A percentile compares a stretch with the other conserved stretches of the same genome.
Conservation (phyloP, 139 green algal genomes). For the Picochlorum sp. region DNA sequence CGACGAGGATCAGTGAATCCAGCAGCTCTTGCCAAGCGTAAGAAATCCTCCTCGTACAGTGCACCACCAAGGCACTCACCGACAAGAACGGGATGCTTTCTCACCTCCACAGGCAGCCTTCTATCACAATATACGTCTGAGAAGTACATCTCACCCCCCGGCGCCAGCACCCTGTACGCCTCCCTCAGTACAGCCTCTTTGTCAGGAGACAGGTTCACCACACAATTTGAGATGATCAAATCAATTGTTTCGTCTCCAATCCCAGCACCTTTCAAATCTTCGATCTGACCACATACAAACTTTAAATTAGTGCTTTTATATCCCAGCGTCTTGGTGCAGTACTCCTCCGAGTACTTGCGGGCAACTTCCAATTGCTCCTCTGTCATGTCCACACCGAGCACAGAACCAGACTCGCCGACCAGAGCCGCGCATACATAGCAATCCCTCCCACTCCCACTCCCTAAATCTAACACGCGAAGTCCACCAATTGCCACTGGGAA, state of each 20-base stretch:
- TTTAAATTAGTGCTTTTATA: constrained; percentile 73
- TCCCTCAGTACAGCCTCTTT: constrained; percentile 59
- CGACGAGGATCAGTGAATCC: constrained; percentile 78
- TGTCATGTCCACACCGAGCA: constrained; percentile 96
- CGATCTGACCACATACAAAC: constrained; percentile 83
- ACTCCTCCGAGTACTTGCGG: constrained; percentile 48
- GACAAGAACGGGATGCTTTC: constrained; percentile 37
- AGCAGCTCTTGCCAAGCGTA: constrained; percentile 48
- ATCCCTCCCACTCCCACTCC: constrained; percentile 78
- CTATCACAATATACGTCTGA: constrained; percentile 90
- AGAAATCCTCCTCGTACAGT: constrained; percentile 90
- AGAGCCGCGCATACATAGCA: constrained; percentile 85
- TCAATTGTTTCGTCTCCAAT: constrained; percentile 65
- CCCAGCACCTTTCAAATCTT: constrained; percentile 69
- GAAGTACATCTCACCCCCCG: constrained; percentile 94
- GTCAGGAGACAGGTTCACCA: constrained; percentile 83
- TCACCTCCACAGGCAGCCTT: constrained; percentile 38
- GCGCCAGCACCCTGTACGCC: constrained; percentile 65
- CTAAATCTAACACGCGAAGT: constrained; percentile 62
- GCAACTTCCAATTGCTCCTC: constrained; percentile 78
- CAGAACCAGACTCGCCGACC: constrained; percentile 66
- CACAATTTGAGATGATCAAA: constrained; percentile 93
- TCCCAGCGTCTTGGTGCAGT: constrained; percentile 50
- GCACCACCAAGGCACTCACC: constrained; percentile 92
- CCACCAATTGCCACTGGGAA: constrained; percentile 74